Evolutionary conservation across 2,329 filamentous ascomycete species (phyloP), one percentile per base, ranked within the genome.

Genomic region (Pezicula neosporulosa): DNA sequence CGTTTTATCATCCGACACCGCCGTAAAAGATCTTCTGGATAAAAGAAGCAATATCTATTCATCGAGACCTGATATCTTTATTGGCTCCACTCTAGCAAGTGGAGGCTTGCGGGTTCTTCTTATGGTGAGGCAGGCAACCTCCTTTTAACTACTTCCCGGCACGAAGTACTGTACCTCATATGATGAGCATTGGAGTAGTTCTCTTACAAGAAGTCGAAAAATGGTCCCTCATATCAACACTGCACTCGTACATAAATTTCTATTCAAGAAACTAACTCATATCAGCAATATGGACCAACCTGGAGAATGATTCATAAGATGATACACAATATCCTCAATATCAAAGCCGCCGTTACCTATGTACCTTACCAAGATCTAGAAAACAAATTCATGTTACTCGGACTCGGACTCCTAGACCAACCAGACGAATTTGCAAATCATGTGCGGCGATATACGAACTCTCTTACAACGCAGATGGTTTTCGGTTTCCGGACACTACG

Each of bases 351-450:
- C 1, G 45, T 38, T 13, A 35, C 46, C 8, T 57, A 80, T 52
- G 48, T 74, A 3, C 53, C 63, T 0, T 54, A 78, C 1, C 67
- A 73, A 39, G 66, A 78, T 44, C 76, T 77, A 0, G 77, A 81
- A 58, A 72, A 70, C 1, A 65, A 63, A 8, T 74, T 78, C 56
- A 71, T 80, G 66, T 51, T 79, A 3, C 57, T 63, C 4, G 77
- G 79, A 3, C 57, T 63, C 4, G 77, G 79, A 53, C 72, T 73
- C 50, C 53, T 74, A 7, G 47, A 66, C 1, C 50, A 64, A 1
- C 76, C 76, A 0, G 64, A 70, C 30, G 51, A 72, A 15, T 68
- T 72, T 44, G 74, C 77, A 70, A 49, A 66, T 28, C 74, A 78
- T 56, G 69, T 75, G 0, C 73, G 73, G 54, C 65, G 77, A 3